Evolutionary conservation across 331 rosid species (phyloP).

Genomic region (Cucumis variabilis): DNA sequence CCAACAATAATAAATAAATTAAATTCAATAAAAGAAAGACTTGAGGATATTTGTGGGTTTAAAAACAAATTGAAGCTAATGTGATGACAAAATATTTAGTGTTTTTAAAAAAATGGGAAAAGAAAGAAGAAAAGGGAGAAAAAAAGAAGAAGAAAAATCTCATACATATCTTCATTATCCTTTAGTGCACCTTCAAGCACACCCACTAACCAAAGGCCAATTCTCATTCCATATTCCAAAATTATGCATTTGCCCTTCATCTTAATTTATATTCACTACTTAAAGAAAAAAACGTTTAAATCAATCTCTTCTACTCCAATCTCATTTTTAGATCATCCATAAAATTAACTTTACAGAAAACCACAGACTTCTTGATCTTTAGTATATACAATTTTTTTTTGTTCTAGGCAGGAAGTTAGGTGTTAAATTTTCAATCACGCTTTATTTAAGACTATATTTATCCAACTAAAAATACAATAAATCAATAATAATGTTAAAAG

Average conservation of each 20-base stretch:
- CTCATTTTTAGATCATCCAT: too few species aligned
- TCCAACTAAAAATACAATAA: too few species aligned
- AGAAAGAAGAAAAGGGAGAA: too few species aligned
- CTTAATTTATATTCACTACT: background rate
- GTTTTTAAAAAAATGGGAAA: too few species aligned
- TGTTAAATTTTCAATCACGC: background rate
- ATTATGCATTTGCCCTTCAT: slow-evolving; percentile 19
- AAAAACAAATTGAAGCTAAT: background rate
- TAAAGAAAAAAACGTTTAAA: too few species aligned
- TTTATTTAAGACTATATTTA: background rate
- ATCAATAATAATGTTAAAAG: too few species aligned
- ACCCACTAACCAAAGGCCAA: slow-evolving; percentile 23
- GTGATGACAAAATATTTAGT: background rate
- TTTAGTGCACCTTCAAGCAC: slow-evolving; percentile 10
- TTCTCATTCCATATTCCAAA: slow-evolving; percentile 10
- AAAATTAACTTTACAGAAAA: too few species aligned
- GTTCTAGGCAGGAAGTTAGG: background rate
- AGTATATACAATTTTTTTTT: too few species aligned
- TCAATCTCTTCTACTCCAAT: background rate
- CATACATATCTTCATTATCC: slow-evolving; percentile 7
- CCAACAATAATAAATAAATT: background rate
- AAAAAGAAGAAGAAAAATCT: too few species aligned
- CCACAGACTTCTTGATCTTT: too few species aligned
- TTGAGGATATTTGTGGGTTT: slow-evolving; percentile 17
- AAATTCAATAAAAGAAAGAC: background rate